These are phyloP conservation scores for Dendrothele bispora DNA, from an alignment of 768 basidiomycete genomes.

Conservation along the genomic window DNA sequence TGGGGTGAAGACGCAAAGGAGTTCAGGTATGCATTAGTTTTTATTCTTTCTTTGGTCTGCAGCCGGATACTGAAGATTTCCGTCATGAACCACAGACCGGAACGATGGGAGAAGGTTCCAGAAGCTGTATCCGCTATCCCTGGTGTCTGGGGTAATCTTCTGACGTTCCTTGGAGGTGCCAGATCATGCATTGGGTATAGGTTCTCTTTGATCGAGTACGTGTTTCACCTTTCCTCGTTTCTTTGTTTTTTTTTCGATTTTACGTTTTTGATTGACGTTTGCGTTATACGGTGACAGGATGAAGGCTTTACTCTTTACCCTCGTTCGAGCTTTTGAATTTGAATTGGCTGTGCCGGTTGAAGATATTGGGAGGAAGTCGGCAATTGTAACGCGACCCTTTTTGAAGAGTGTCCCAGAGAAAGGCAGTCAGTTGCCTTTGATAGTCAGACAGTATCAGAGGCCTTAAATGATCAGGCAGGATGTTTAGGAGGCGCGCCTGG, in stretches of 20 bases:
- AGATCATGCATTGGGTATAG: slow-evolving; percentile 48
- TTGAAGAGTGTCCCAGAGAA: slow-evolving; percentile 19
- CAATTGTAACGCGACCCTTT: slow-evolving; percentile 28
- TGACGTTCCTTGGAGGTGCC: slow-evolving; percentile 47
- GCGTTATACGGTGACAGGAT: slow-evolving; percentile 9
- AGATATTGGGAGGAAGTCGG: slow-evolving; percentile 18
- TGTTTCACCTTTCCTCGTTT: background rate
- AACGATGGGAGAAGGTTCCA: slow-evolving; percentile 57
- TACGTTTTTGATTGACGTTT: background rate
- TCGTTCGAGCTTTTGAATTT: slow-evolving; percentile 37
- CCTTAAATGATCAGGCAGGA: too few species aligned
- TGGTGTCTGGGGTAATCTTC: slow-evolving; percentile 50
- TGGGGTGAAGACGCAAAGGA: slow-evolving; percentile 68
- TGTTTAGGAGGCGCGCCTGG: too few species aligned
- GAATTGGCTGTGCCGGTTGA: slow-evolving; percentile 30
- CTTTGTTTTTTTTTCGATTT: background rate
- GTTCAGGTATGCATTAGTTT: slow-evolving; percentile 49
- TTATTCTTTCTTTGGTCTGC: slow-evolving; percentile 19
- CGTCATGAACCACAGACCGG: slow-evolving; percentile 42
- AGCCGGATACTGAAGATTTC: slow-evolving; percentile 37
- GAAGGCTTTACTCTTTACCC: slow-evolving; percentile 34
- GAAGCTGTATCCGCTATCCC: slow-evolving; percentile 46
- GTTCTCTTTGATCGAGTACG: slow-evolving; percentile 45
- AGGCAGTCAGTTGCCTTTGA: slow-evolving; percentile 25
- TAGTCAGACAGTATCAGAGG: too few species aligned